Evolutionary conservation across 1,139 yeast genomes (phyloP), one percentile per base, ranked within the genome.

Genomic region (Saccharomycopsis hybrid): DNA sequence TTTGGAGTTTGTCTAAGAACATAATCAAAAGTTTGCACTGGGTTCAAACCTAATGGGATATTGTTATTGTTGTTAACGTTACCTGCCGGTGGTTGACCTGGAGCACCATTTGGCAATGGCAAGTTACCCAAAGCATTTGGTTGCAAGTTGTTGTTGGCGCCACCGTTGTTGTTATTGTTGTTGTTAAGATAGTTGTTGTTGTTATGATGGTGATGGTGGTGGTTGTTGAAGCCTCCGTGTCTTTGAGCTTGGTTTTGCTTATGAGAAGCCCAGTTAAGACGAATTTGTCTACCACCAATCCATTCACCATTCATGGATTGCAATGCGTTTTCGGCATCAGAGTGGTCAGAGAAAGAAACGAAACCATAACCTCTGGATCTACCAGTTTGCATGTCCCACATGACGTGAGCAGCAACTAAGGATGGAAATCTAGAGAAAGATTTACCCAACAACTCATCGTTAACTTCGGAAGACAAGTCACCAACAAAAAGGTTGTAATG

Each of bases 301-400:
- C 75, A 70, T 55, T 73, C 76, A 41, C 96, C 95, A 63, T 85
- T 83, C 90, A 85, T 85, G 27, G 81, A 68, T 49, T 73, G 76
- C 57, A 87, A 70, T 8, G 95, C 95, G 54, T 66, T 66, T 58
- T 83, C 87, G 1, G 96, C 96, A 57, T 87, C 94, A 9, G 69
- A 65, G 52, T 75, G 78, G 33, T 74, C 75, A 27, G 72, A 65
- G 61, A 88, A 89, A 1, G 95, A 83, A n/a, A 86, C 95, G 67
- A 89, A 89, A 1, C 96, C 96, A 62, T 88, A 89, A 25, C 96
- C 95, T 66, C 96, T 74, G 3, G 95, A 85, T 63, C 95, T 72
- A 37, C 95, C 90, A 27, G 95, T 85, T 63, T 85, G 90, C 95
- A 87, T 87, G 65, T 89, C 96, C 96, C 96, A 88, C 96, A 89